Evolutionary conservation across 2,329 filamentous ascomycete species (phyloP).

Genomic region (Lasiodiplodia citricola): DNA sequence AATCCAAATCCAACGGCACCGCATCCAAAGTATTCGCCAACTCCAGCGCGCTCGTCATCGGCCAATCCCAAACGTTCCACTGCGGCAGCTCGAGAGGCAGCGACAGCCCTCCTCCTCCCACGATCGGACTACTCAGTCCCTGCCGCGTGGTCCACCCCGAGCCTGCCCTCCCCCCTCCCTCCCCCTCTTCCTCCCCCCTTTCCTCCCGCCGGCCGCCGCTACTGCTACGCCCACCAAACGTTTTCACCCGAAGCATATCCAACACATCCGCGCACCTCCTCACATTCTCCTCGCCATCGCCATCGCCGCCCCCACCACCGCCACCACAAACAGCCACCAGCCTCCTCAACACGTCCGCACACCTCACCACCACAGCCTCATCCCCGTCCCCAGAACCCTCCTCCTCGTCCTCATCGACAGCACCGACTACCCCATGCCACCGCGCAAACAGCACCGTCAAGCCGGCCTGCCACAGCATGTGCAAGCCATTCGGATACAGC

Average conservation of each 20-base stretch:
- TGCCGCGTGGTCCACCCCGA: no score
- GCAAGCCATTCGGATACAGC: conserved; percentile 2
- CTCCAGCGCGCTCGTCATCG: background rate
- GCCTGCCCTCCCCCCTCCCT: background rate
- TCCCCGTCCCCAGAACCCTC: background rate
- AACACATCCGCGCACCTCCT: conserved; percentile 8
- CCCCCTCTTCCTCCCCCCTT: no score
- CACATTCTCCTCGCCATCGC: background rate
- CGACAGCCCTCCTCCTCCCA: background rate
- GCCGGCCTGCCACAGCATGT: conserved; percentile 4
- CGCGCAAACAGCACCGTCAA: conserved; percentile 2
- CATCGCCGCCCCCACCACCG: background rate
- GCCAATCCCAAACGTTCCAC: conserved; percentile 10
- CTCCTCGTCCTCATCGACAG: background rate
- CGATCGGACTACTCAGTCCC: background rate
- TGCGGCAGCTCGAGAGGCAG: background rate
- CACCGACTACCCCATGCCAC: background rate
- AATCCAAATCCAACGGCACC: background rate
- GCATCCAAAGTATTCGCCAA: background rate
- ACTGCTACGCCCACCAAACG: background rate
- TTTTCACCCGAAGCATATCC: background rate
- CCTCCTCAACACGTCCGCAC: background rate
- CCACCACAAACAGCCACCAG: background rate
- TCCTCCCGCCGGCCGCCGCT: background rate
- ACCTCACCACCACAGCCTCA: background rate